phyloP scores from a whole-genome alignment of 768 basidiomycete species.

The Tricholoma flavovirens region DNA sequence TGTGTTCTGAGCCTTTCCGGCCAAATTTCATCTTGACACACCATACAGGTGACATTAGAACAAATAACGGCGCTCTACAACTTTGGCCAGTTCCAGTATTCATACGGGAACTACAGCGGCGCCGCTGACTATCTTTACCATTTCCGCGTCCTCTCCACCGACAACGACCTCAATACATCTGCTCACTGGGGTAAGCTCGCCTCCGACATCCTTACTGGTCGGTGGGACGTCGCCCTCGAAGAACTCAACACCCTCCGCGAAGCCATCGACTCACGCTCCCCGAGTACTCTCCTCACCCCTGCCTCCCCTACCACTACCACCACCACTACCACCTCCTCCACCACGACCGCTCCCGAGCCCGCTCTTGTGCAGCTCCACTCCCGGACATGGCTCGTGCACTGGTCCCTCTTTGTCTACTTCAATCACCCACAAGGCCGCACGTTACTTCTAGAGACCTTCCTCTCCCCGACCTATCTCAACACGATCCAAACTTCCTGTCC shows the following conservation, averaged over 20 bases:
- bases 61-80: slow-evolving; percentile 96
- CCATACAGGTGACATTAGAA: slow-evolving; percentile 76
- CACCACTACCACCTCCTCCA: slow-evolving; percentile 24
- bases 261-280: slow-evolving; percentile 74
- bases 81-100: slow-evolving; percentile 98
- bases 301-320: slow-evolving; percentile 23
- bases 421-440: slow-evolving; percentile 91
- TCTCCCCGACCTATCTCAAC: slow-evolving; percentile 94
- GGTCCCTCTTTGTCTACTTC: slow-evolving; percentile 98
- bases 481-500: slow-evolving; percentile 95
- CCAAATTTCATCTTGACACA: background rate
- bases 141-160: slow-evolving; percentile 95
- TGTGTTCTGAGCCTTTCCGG: slow-evolving; percentile 30
- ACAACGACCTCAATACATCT: slow-evolving; percentile 87
- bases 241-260: slow-evolving; percentile 96
- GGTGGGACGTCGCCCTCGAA: slow-evolving; percentile 92
- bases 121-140: slow-evolving; percentile 98
- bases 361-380: slow-evolving; percentile 86
- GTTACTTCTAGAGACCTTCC: slow-evolving; percentile 92
- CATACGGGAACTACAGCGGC: slow-evolving; percentile 95
- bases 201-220: slow-evolving; percentile 90
- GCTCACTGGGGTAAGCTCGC: slow-evolving; percentile 99
- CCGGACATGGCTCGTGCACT: slow-evolving; percentile 94
- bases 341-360: slow-evolving; percentile 47
- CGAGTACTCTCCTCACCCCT: slow-evolving; percentile 41